Evolutionary conservation across 2,329 filamentous ascomycete genomes (phyloP).

Genomic region (Nemania bipapillata): DNA sequence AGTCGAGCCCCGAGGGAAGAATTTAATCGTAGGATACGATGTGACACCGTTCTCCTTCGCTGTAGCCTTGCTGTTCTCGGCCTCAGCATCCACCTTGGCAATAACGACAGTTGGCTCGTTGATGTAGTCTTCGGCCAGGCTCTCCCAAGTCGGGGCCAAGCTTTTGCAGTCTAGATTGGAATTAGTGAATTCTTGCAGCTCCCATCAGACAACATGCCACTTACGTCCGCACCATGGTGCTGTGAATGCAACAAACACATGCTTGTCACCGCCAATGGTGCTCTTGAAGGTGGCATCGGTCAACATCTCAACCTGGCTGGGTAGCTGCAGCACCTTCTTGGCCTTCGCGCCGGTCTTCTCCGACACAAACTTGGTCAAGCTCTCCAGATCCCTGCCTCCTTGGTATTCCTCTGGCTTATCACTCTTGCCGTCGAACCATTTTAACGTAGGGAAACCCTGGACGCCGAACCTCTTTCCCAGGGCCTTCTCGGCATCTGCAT

Average conservation of each 20-base stretch:
- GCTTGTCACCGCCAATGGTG: constrained; percentile 82
- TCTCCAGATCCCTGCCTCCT: constrained; percentile 87
- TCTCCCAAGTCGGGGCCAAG: constrained; percentile 90
- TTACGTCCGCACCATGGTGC: constrained; percentile 98
- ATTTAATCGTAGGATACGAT: constrained; percentile 97
- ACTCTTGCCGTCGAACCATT: constrained; percentile 97
- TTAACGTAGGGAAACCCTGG: constrained; percentile 95
- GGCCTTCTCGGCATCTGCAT: constrained; percentile 87
- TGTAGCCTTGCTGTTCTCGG: constrained; percentile 80
- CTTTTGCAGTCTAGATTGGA: constrained; percentile 85
- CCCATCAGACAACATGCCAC: constrained; percentile 55
- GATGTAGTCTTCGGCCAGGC: constrained; percentile 81
- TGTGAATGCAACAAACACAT: constrained; percentile 95
- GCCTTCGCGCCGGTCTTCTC: constrained; percentile 88
- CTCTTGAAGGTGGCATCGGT: constrained; percentile 82
- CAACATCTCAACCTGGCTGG: constrained; percentile 81
- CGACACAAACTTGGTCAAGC: constrained; percentile 80
- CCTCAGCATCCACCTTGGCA: constrained; percentile 95
- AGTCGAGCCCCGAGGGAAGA: constrained; percentile 86
- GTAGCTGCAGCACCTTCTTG: constrained; percentile 77
- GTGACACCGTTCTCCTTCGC: constrained; percentile 80
- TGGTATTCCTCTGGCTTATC: constrained; percentile 86
- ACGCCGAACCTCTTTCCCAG: constrained; percentile 88
- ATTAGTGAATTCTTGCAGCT: constrained; percentile 34
- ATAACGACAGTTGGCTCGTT: constrained; percentile 82